These are phyloP conservation scores for Dothideomycetes sp. DNA, from an alignment of 2,329 filamentous ascomycete genomes.

Conservation along the genomic window DNA sequence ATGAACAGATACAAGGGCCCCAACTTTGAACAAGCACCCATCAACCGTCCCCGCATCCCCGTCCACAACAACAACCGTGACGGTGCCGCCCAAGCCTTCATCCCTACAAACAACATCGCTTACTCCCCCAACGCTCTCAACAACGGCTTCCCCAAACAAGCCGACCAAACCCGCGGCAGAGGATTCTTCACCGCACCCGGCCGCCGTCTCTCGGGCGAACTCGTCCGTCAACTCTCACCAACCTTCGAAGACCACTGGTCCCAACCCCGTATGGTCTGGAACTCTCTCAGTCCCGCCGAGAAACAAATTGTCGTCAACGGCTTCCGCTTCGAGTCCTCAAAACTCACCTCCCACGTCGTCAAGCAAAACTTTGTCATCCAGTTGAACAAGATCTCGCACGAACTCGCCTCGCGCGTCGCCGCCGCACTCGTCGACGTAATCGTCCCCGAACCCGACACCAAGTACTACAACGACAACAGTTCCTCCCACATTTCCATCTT, in stretches of 20 bases:
- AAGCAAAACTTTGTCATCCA: slow-evolving; percentile 59
- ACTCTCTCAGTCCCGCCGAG: slow-evolving; percentile 58
- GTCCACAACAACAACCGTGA: slow-evolving; percentile 31
- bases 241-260: slow-evolving; percentile 68
- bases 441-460: slow-evolving; percentile 50
- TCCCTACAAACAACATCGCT: slow-evolving; percentile 60
- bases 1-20: slow-evolving; percentile 36
- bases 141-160: slow-evolving; percentile 54
- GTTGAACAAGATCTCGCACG: slow-evolving; percentile 59
- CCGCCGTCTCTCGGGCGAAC: slow-evolving; percentile 4
- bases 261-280: slow-evolving; percentile 71
- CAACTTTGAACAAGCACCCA: slow-evolving; percentile 38
- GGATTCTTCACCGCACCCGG: slow-evolving; percentile 14
- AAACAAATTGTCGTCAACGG: slow-evolving; percentile 51
- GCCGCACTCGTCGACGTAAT: slow-evolving; percentile 57
- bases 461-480: slow-evolving; percentile 60
- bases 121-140: slow-evolving; percentile 66
- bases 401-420: slow-evolving; percentile 59
- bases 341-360: slow-evolving; percentile 66
- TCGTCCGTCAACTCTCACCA: slow-evolving; percentile 34
- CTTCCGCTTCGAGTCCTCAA: slow-evolving; percentile 62
- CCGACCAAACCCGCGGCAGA: slow-evolving; percentile 56
- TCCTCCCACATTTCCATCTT: slow-evolving; percentile 55
- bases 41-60: slow-evolving; percentile 15
- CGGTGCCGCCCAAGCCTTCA: slow-evolving; percentile 31